A percentile compares a stretch with the other conserved stretches of the same genome.
These are phyloP conservation scores for Kluyveromyces nonfermentans DNA, from an alignment of 805 yeast species.

Conservation along the genomic window DNA sequence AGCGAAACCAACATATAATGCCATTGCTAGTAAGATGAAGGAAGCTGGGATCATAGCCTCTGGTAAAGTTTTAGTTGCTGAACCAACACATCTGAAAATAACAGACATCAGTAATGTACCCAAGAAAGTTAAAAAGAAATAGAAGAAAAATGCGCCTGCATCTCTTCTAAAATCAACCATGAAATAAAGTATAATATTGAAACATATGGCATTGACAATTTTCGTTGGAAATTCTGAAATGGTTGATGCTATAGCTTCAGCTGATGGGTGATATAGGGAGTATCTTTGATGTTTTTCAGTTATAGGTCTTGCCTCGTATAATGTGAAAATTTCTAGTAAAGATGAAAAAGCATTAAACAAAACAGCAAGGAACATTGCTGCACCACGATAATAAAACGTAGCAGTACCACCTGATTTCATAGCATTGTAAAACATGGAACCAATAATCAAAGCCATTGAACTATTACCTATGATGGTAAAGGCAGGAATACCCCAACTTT, in stretches of 20 bases:
- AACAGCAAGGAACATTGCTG: slow-evolving; percentile 59
- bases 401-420: slow-evolving; percentile 29
- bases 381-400: slow-evolving; percentile 47
- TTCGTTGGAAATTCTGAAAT: slow-evolving; percentile 46
- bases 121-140: slow-evolving; percentile 33
- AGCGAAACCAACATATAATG: slow-evolving; percentile 49
- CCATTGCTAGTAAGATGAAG: slow-evolving; percentile 37
- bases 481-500: slow-evolving; percentile 40
- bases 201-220: slow-evolving; percentile 33
- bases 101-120: slow-evolving; percentile 47
- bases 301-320: slow-evolving; percentile 47
- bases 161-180: slow-evolving; percentile 43
- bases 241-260: slow-evolving; percentile 47
- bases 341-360: slow-evolving; percentile 56
- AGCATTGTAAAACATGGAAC: slow-evolving; percentile 51
- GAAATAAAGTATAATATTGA: slow-evolving; percentile 44
- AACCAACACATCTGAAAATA: slow-evolving; percentile 44
- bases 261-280: slow-evolving; percentile 51
- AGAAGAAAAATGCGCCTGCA: slow-evolving; percentile 48
- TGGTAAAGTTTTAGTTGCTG: slow-evolving; percentile 37
- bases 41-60: slow-evolving; percentile 55
- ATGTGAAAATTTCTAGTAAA: slow-evolving; percentile 44
- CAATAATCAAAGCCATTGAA: slow-evolving; percentile 44
- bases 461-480: slow-evolving; percentile 37
- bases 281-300: slow-evolving; percentile 50